These are phyloP conservation scores for Combretum micranthum DNA, from an alignment of 345 rosid species.

Conservation along the genomic window DNA sequence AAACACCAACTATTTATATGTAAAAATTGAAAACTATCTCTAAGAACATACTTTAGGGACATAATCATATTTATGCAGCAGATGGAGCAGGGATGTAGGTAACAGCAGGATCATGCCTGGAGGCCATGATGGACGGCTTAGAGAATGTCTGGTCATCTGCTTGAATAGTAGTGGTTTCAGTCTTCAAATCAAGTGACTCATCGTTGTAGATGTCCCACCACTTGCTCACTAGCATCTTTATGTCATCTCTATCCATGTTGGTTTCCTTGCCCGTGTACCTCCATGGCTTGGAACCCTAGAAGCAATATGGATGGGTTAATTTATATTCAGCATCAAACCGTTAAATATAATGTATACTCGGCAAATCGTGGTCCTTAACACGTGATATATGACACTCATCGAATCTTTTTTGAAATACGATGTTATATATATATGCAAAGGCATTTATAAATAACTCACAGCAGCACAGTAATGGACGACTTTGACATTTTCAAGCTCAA, in stretches of 20 bases:
- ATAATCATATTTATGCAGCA: constrained; percentile 54
- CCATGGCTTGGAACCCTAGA: constrained; percentile 88
- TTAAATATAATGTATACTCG: too few relatives aligned
- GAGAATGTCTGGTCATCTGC: constrained; percentile 31
- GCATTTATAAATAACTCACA: constrained; percentile 31
- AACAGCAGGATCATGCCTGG: constrained; percentile 45
- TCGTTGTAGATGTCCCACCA: constrained; percentile 85
- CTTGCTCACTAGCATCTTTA: constrained; percentile 59
- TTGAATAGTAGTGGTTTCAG: constrained; percentile 1
- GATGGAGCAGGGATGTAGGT: constrained; percentile 59
- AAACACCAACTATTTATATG: constrained; percentile 5
- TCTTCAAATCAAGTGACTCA: constrained; percentile 41
- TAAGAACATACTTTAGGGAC: too few relatives aligned
- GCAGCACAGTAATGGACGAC: constrained; percentile 87
- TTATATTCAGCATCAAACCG: too few relatives aligned
- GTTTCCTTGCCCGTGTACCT: constrained; percentile 73
- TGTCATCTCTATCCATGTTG: constrained; percentile 84
- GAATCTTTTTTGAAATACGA: too few relatives aligned
- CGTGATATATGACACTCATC: too few relatives aligned
- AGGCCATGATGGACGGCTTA: constrained; percentile 36
- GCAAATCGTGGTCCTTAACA: too few relatives aligned
- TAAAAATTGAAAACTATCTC: too few relatives aligned
- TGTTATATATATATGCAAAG: not conserved
- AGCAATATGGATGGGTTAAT: not conserved
- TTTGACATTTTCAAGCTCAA: constrained; percentile 52